Conservation (phyloP, 306 rosid genomes). For the Oemleria cerasiformis region DNA sequence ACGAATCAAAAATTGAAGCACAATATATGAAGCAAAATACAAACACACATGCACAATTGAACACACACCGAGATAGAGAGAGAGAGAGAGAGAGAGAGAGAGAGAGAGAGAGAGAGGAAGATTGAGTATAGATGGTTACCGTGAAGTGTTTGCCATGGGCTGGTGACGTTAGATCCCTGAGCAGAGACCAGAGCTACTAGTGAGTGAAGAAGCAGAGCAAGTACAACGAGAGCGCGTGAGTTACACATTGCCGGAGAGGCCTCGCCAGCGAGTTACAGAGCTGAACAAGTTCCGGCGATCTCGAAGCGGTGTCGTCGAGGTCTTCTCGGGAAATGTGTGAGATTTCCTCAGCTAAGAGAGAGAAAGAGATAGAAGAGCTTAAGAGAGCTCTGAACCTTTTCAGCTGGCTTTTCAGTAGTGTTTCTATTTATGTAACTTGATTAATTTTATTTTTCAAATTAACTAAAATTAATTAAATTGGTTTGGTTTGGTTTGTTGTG, state of each 20-base stretch:
- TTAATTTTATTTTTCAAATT: not conserved
- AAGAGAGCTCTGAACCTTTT: conserved; percentile 24
- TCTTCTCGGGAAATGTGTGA: conserved; percentile 23
- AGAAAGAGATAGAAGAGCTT: conserved; percentile 13
- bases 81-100: not conserved
- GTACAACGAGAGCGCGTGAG: conserved; percentile 44
- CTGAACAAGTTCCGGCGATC: conserved; percentile 12
- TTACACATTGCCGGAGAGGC: conserved; percentile 50
- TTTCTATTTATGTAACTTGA: conserved; percentile 13
- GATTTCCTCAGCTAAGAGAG: conserved; percentile 22
- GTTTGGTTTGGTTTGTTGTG: not conserved
- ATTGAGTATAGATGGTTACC: conserved; percentile 34
- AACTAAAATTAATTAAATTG: not conserved
- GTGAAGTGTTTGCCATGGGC: conserved; percentile 57
- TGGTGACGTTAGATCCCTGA: conserved; percentile 52
- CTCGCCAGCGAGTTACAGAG: conserved; percentile 26
- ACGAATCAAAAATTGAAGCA: conserved; percentile 1
- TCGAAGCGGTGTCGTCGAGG: conserved; percentile 15
- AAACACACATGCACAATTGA: not conserved
- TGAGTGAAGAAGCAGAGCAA: conserved; percentile 44
- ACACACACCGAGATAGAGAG: too few relatives aligned
- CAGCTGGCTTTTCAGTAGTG: conserved; percentile 26
- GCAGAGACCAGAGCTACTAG: conserved; percentile 53
- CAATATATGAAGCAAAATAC: not conserved
- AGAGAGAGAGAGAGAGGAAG: conserved; percentile 1